Base-by-base conservation (phyloP, 305 asterid species). In the Salvia sclarea region DNA sequence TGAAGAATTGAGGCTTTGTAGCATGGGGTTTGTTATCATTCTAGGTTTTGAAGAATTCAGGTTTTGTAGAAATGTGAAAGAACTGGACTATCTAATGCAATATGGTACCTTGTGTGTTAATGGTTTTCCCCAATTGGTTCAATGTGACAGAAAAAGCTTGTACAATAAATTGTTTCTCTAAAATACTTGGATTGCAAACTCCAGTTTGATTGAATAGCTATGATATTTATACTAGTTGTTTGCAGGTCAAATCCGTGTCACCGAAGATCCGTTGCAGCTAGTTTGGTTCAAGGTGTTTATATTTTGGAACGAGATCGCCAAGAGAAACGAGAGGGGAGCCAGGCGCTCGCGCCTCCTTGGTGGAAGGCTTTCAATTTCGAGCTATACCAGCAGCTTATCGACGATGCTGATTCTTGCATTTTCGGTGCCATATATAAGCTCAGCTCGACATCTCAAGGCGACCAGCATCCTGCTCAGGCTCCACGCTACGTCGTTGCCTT, bases 301-400 rank as follows among this genome's bases (percentile, higher is more conserved):
- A 77, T 91, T 60, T 52, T 91, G 52, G 96, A 91, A 72, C 85
- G 92, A 41, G 99, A 94, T 75, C 96, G 89, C 38, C 92, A 88
- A 69, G 97, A 87, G 57, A 83, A 80, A 45, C 81, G 96, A 64
- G 78, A 75, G 40, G 96, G 85, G 21, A 40, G 14, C 71, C 81
- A 75, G 63, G 95, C 96, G 52, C 86, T 91, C 8, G 98, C 98
- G 70, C 91, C 98, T 76, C 88, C 87, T 24, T 94, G 99, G 99
- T 94, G 93, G 95, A 62, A 78, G 50, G 65, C 78, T 69, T 94
- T 89, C 83, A 48, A 85, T 64, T 91, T 89, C 70, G 70, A 86
- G 65, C 38, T 94, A 57, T 76, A 83, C 77, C 62, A 71, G 35
- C 87, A 47, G 52, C 95, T 94, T 40, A 43, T 89, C 33, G 99